Percentiles rank a stretch among this genome's conserved stretches.
Conservation (phyloP, 148 eudicot genomes). For the Silene conica region DNA sequence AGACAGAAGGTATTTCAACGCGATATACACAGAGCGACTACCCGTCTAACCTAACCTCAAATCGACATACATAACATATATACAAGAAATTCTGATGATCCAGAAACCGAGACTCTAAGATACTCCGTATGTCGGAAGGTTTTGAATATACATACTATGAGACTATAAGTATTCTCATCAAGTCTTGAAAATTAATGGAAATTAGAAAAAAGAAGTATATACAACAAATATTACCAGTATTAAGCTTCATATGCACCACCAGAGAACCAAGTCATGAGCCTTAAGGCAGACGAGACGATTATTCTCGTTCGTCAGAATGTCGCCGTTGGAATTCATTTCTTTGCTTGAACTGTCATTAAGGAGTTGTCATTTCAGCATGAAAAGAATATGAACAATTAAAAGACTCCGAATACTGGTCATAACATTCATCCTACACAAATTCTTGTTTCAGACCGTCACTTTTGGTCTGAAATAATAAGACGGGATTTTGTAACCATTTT, state of each 20-base stretch:
- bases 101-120: conserved; percentile 11
- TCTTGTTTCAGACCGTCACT: too few species aligned
- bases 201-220: conserved; percentile 15
- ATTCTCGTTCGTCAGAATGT: conserved; percentile 1
- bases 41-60: conserved; percentile 16
- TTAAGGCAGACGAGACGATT: background rate
- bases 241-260: conserved; percentile 2
- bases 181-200: background rate
- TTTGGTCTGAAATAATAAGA: too few species aligned
- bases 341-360: conserved; percentile 1
- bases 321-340: background rate
- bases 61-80: conserved; percentile 25
- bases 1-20: conserved; percentile 7
- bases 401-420: too few species aligned
- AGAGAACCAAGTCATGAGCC: background rate
- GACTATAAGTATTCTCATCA: conserved; percentile 1
- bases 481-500: too few species aligned
- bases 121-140: background rate
- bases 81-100: conserved; percentile 24
- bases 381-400: too few species aligned
- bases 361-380: background rate
- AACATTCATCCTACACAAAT: too few species aligned
- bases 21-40: conserved; percentile 3
- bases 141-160: conserved; percentile 25
- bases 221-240: conserved; percentile 17